These are phyloP conservation scores for Xanthoconium purpureum DNA, from an alignment of 768 basidiomycete species.

Conservation along the genomic window DNA sequence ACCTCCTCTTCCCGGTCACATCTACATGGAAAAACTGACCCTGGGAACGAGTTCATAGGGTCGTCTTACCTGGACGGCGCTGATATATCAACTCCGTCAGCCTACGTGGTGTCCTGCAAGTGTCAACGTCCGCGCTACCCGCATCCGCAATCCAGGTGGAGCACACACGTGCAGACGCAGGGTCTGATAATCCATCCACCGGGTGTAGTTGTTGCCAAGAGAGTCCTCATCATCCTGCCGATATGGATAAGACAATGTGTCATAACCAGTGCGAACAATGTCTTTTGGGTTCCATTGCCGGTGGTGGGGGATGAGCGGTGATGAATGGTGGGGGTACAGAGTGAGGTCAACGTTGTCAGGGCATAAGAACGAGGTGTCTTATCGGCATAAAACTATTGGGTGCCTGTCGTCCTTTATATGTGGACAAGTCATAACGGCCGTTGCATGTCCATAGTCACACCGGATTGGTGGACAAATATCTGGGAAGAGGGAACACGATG, in stretches of 20 bases:
- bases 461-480: background rate
- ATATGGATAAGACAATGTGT: background rate
- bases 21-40: slow-evolving; percentile 3
- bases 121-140: slow-evolving; percentile 2
- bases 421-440: background rate
- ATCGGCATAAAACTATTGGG: slow-evolving; percentile 2
- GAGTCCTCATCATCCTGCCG: background rate
- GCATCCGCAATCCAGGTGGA: slow-evolving; percentile 7
- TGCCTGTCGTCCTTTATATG: background rate
- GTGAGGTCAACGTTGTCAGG: background rate
- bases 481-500: background rate
- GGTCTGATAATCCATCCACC: background rate
- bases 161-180: background rate
- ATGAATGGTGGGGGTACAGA: slow-evolving; percentile 15
- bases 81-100: slow-evolving; percentile 3
- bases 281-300: slow-evolving; percentile 7
- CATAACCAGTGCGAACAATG: slow-evolving; percentile 2
- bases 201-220: background rate
- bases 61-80: slow-evolving; percentile 8
- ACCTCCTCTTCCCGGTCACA: background rate
- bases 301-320: slow-evolving; percentile 14
- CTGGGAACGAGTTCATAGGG: slow-evolving; percentile 2
- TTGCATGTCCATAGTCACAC: background rate
- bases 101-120: slow-evolving; percentile 4
- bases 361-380: background rate